These are phyloP conservation scores for Penicillium parvum DNA, from an alignment of 495 filamentous ascomycete species.

Conservation along the genomic window DNA sequence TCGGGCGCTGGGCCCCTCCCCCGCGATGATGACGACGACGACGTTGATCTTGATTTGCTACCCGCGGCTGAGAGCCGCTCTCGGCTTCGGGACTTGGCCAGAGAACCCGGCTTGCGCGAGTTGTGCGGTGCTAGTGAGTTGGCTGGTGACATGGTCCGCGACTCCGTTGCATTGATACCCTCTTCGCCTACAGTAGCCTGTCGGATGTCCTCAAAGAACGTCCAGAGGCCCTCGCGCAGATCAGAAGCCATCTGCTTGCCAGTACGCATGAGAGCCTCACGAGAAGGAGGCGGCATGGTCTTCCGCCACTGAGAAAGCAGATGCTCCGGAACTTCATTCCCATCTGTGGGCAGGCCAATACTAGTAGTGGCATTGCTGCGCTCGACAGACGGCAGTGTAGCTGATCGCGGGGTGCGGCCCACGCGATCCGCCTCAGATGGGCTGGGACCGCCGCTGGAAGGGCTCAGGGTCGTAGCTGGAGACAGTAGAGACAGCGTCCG, in stretches of 20 bases:
- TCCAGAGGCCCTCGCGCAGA: conserved; percentile 88
- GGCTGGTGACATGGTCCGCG: conserved; percentile 32
- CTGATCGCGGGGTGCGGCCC: conserved; percentile 40
- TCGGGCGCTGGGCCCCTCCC: conserved; percentile 30
- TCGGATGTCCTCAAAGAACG: conserved; percentile 89
- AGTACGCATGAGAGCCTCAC: conserved; percentile 58
- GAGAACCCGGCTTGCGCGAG: conserved; percentile 32
- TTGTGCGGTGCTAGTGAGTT: conserved; percentile 19
- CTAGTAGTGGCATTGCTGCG: conserved; percentile 21
- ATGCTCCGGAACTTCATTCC: conserved; percentile 29
- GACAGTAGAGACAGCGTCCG: conserved; percentile 81
- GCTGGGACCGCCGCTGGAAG: conserved; percentile 2
- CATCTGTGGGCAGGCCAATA: conserved; percentile 19
- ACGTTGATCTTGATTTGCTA: conserved; percentile 26
- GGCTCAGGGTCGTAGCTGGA: conserved; percentile 38
- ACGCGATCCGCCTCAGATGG: conserved; percentile 29
- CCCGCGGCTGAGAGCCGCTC: conserved; percentile 39
- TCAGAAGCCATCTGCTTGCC: conserved; percentile 88
- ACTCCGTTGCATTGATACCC: conserved; percentile 57
- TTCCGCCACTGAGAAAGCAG: conserved; percentile 38
- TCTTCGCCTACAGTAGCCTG: conserved; percentile 96
- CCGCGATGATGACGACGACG: conserved; percentile 35
- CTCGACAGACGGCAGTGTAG: conserved; percentile 44
- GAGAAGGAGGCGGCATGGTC: conserved; percentile 42
- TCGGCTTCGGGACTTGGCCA: conserved; percentile 33